phyloP scores from a whole-genome alignment of 352 stramenopile species.

The Phytophthora capsici region DNA sequence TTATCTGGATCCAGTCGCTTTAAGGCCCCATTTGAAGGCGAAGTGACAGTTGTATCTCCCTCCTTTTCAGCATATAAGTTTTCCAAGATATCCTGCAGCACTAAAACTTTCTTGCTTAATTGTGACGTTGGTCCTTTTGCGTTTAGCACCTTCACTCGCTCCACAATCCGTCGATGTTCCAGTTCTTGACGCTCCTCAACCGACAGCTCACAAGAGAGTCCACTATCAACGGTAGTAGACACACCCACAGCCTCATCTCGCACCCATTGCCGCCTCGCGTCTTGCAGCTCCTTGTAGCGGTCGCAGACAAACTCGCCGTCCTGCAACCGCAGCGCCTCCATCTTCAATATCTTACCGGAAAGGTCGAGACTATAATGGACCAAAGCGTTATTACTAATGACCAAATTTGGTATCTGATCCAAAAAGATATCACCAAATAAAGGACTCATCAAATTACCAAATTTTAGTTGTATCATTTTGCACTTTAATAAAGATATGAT shows the following conservation, averaged over 20 bases:
- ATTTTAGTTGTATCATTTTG: no score
- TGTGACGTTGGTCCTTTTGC: slow-evolving; percentile 27
- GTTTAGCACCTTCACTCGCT: slow-evolving; percentile 37
- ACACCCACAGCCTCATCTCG: not conserved
- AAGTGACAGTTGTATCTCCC: slow-evolving; percentile 18
- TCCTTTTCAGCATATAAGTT: slow-evolving; percentile 30
- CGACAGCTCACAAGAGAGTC: slow-evolving; percentile 4
- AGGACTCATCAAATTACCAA: no score
- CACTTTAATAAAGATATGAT: no score
- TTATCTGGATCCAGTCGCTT: slow-evolving; percentile 9
- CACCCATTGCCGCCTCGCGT: slow-evolving; percentile 7
- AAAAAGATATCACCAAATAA: no score
- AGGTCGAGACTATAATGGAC: slow-evolving; percentile 4
- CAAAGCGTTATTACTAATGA: not conserved
- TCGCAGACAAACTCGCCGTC: slow-evolving; percentile 57
- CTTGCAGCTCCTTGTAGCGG: slow-evolving; percentile 50
- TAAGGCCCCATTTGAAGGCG: slow-evolving; percentile 16
- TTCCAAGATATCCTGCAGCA: slow-evolving; percentile 41
- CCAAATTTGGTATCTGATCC: no score
- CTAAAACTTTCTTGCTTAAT: slow-evolving; percentile 48
- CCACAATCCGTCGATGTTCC: slow-evolving; percentile 24
- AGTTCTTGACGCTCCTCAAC: slow-evolving; percentile 10
- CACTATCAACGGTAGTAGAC: not conserved
- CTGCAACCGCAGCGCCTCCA: slow-evolving; percentile 67
- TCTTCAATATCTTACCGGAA: slow-evolving; percentile 33